Evolutionary conservation across 441 rosid genomes (phyloP), one percentile per base, ranked within the genome.

Genomic region (Geranium incanum): DNA sequence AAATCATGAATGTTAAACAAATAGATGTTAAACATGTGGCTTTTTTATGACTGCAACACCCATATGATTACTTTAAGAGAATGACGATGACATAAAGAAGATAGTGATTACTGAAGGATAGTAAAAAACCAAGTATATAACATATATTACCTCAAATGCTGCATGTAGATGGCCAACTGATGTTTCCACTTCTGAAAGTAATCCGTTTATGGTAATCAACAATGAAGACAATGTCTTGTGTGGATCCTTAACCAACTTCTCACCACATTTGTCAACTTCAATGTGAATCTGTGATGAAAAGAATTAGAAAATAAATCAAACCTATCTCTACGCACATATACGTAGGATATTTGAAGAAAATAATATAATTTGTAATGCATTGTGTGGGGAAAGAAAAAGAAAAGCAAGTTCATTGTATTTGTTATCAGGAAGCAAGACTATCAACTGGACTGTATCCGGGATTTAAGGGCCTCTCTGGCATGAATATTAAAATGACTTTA

Each of bases 201-300:
- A 81, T 57, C 71, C 70, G 74, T 84, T 76, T 36, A 94, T 75
- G 63, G 82, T 71, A 63, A 78, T 75, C 78, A 88, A 74, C 68
- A 94, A 72, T 16, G 85, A 78, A 1, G 91, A 82, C 72, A 90
- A 68, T 38, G 89, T 78, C 78, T 78, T 87, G 76, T 83, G 87
- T 1, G 97, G 90, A 81, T 86, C 87, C 71, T 86, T 82, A 81
- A 86, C 78, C 57, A 89, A 81, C 68, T 89, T 90, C 76, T 87
- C 86, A n/a, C 92, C 91, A 68, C 76, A 69, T 83, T 75, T 88
- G 48, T 89, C 89, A 76, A 92, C 84, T 76, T 92, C 95, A 73
- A 86, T 66, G 75, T 90, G 90, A 77, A 94, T 80, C 99, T 94
- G 52, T 7, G n/a, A 45, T 45, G 52, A 45, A 45, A 11, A 45